These are phyloP conservation scores for Cardamine resedifolia DNA, from an alignment of 345 rosid genomes.

Conservation along the genomic window DNA sequence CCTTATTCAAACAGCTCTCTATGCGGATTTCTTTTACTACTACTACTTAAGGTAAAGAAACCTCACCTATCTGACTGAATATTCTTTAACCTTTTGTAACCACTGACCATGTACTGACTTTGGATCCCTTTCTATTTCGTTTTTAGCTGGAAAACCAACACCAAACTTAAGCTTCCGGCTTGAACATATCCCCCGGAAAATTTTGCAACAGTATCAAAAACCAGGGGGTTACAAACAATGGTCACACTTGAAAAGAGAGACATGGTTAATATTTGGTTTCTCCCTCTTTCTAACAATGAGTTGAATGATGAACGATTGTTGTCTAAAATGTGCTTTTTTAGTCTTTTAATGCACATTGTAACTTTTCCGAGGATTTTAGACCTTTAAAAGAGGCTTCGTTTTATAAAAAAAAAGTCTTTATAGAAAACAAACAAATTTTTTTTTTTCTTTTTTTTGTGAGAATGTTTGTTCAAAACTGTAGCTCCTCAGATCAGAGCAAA, in stretches of 20 bases:
- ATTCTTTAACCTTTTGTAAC: not conserved
- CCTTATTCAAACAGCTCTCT: constrained; percentile 79
- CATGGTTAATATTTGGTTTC: constrained; percentile 15
- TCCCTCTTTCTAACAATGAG: constrained; percentile 20
- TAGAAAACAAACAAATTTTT: not conserved
- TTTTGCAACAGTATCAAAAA: constrained; percentile 20
- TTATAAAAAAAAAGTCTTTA: constrained; percentile 5
- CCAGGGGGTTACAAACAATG: not conserved
- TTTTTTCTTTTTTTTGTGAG: not conserved
- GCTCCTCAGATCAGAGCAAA: constrained; percentile 20
- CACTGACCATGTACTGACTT: not conserved
- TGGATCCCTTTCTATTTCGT: not conserved
- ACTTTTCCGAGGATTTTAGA: not conserved
- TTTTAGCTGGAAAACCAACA: constrained; percentile 86
- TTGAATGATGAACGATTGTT: constrained; percentile 19
- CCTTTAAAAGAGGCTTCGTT: not conserved
- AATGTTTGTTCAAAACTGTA: constrained; percentile 25
- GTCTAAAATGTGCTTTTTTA: not conserved
- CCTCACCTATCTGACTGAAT: not conserved
- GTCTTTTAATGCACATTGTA: constrained; percentile 12
- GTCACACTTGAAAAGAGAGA: constrained; percentile 4
- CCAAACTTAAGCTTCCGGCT: constrained; percentile 92
- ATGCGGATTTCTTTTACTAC: constrained; percentile 94
- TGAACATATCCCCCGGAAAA: constrained; percentile 37
- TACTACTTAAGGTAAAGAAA: constrained; percentile 70